phyloP scores from a whole-genome alignment of 2,329 filamentous ascomycete species.

The Rhynchosporium secalis region DNA sequence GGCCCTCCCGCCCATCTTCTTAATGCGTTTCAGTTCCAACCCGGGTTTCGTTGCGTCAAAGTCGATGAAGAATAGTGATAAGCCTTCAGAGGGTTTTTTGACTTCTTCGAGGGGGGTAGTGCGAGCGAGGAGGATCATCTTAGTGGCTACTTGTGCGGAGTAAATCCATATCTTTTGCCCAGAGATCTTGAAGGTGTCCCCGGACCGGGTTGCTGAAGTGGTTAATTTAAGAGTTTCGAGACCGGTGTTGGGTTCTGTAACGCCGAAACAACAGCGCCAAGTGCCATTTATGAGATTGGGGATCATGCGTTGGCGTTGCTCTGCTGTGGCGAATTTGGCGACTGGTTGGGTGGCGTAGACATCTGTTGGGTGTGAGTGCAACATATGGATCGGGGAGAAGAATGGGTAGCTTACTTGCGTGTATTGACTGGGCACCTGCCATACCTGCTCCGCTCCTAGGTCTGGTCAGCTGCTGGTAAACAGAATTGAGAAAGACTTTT shows the following conservation, averaged over 20 bases:
- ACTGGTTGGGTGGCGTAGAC: conserved; percentile 77
- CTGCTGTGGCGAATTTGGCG: conserved; percentile 67
- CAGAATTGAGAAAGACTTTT: conserved; percentile 8
- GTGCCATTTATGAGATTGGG: conserved; percentile 71
- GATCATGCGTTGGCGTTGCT: conserved; percentile 64
- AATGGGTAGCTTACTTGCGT: conserved; percentile 46
- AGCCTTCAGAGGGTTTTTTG: conserved; percentile 68
- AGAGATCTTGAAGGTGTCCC: conserved; percentile 63
- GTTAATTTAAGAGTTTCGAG: conserved; percentile 73
- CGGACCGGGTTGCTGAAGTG: conserved; percentile 62
- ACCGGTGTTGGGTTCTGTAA: conserved; percentile 81
- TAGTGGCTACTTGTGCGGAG: conserved; percentile 76
- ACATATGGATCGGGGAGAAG: neutral
- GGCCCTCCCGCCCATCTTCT: conserved; percentile 82
- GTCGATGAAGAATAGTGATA: conserved; percentile 80
- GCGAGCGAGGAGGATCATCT: conserved; percentile 80
- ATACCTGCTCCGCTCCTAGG: conserved; percentile 68
- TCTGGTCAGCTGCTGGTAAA: conserved; percentile 66
- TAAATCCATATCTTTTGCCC: conserved; percentile 92
- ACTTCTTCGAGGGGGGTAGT: conserved; percentile 70
- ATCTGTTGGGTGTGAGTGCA: conserved; percentile 37
- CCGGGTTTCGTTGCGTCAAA: conserved; percentile 61
- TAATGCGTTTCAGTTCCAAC: conserved; percentile 62
- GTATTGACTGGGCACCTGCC: conserved; percentile 64
- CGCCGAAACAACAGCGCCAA: conserved; percentile 76